These are phyloP conservation scores for Fusarium devonianum DNA, from an alignment of 2,329 filamentous ascomycete genomes.

Conservation along the genomic window DNA sequence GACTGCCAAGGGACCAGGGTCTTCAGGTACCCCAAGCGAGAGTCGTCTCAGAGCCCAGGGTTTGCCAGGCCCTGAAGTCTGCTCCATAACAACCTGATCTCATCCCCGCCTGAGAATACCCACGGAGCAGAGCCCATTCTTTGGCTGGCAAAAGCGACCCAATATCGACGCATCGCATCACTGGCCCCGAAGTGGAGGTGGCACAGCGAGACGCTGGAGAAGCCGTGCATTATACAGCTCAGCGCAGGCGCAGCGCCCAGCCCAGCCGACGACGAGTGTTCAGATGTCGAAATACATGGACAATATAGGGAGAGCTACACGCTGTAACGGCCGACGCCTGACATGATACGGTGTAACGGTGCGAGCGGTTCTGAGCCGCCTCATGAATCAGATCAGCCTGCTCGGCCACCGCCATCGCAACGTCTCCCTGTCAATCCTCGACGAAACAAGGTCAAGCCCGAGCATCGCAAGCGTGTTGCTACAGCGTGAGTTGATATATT, in stretches of 20 bases:
- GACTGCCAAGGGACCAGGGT: slow-evolving; percentile 16
- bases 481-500: slow-evolving; percentile 53
- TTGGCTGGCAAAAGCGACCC: slow-evolving; percentile 3
- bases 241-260: neutral
- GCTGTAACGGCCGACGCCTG: neutral
- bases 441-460: slow-evolving; percentile 55
- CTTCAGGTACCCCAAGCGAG: slow-evolving; percentile 23
- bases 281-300: slow-evolving; percentile 15
- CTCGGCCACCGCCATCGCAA: slow-evolving; percentile 38
- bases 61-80: slow-evolving; percentile 2
- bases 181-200: slow-evolving; percentile 11
- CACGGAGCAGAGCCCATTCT: slow-evolving; percentile 2
- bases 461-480: slow-evolving; percentile 57
- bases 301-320: neutral
- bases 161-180: slow-evolving; percentile 7
- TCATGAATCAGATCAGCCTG: slow-evolving; percentile 4
- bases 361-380: slow-evolving; percentile 2
- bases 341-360: slow-evolving; percentile 29
- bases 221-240: neutral
- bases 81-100: slow-evolving; percentile 1
- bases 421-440: slow-evolving; percentile 60
- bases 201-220: slow-evolving; percentile 1
- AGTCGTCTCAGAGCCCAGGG: slow-evolving; percentile 8
- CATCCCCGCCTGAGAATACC: too few relatives aligned
- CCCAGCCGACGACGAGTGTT: slow-evolving; percentile 14